A percentile compares a stretch with the other conserved stretches of the same genome.
phyloP scores from a whole-genome alignment of 164 flowering plant species.

The Aristolochia fimbriata region DNA sequence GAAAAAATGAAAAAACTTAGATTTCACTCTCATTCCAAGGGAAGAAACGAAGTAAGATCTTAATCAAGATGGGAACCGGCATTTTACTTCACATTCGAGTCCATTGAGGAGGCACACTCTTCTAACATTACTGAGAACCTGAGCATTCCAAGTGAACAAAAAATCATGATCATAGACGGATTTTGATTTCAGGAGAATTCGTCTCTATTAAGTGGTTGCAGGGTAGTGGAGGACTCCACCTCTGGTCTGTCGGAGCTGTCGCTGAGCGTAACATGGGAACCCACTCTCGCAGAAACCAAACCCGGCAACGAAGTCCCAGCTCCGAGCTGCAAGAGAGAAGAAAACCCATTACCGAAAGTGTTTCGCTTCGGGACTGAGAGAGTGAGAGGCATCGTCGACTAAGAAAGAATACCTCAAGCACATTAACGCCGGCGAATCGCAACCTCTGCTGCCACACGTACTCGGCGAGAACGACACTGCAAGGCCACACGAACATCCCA shows the following conservation, averaged over 20 bases:
- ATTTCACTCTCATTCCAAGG: too few species aligned
- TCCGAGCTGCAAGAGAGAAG: slow-evolving; percentile 46
- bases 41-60: too few species aligned
- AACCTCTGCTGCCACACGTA: slow-evolving; percentile 82
- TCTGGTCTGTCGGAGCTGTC: slow-evolving; percentile 51
- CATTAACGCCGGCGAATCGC: slow-evolving; percentile 46
- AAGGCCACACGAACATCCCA: slow-evolving; percentile 96
- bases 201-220: background rate
- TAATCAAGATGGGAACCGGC: background rate
- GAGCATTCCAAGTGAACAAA: slow-evolving; percentile 9
- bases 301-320: slow-evolving; percentile 98
- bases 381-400: too few species aligned
- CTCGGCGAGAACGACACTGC: slow-evolving; percentile 75
- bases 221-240: slow-evolving; percentile 24
- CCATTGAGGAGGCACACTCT: slow-evolving; percentile 50
- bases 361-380: too few species aligned
- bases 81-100: slow-evolving; percentile 52
- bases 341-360: too few species aligned
- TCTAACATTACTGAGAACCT: slow-evolving; percentile 83
- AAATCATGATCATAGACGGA: too few species aligned
- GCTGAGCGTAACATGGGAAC: slow-evolving; percentile 65
- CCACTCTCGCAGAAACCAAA: slow-evolving; percentile 79
- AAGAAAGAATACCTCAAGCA: slow-evolving; percentile 60
- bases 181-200: background rate
- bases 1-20: slow-evolving; percentile 5